These are phyloP conservation scores for Magnaporthales sp. DNA, from an alignment of 2,329 filamentous ascomycete species.

Conservation along the genomic window DNA sequence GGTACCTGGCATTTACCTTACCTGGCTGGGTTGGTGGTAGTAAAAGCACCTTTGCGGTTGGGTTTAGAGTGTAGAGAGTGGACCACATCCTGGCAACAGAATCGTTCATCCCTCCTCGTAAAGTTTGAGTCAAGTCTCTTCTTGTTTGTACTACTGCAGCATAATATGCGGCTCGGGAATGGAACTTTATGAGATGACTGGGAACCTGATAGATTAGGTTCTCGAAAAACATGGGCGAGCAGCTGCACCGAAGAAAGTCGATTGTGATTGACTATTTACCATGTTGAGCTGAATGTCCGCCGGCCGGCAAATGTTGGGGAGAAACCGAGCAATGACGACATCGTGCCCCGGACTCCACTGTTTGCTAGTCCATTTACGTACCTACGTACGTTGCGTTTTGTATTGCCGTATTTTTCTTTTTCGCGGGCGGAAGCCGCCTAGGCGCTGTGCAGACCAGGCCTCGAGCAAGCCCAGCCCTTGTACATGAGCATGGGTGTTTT, in stretches of 20 bases:
- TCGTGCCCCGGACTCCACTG: neutral
- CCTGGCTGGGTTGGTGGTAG: too few species aligned
- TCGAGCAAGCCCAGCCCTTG: neutral
- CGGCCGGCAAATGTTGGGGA: conserved; percentile 1
- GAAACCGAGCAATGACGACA: neutral
- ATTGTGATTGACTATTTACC: neutral
- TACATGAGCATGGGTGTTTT: neutral
- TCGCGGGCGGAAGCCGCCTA: neutral
- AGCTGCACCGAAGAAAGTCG: neutral
- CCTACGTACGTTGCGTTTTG: neutral
- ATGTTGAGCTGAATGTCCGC: neutral
- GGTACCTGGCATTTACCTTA: too few species aligned
- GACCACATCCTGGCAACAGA: neutral
- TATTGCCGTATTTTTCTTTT: neutral
- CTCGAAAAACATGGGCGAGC: neutral
- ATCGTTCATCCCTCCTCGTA: neutral
- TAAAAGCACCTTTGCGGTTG: too few species aligned
- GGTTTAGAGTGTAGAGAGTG: neutral
- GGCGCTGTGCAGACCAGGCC: neutral
- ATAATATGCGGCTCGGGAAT: neutral
- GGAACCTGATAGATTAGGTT: neutral
- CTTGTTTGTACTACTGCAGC: neutral
- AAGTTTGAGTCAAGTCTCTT: neutral
- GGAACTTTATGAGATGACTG: neutral
- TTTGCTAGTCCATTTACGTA: neutral